Evolutionary conservation across 2,329 filamentous ascomycete species (phyloP).

Genomic region (Fusarium circinatum): DNA sequence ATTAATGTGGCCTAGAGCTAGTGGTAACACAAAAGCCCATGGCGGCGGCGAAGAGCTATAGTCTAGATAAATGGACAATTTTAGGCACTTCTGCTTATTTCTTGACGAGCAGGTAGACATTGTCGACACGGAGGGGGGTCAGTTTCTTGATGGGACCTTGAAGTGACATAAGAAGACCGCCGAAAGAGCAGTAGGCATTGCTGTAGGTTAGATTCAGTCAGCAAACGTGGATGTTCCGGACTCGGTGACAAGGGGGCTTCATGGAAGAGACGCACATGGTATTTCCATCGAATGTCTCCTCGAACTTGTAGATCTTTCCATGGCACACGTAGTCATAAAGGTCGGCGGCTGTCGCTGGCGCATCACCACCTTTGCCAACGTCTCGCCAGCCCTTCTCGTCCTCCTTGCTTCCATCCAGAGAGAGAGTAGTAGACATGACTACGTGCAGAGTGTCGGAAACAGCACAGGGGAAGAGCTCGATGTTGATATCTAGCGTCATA

Average conservation of each 20-base stretch:
- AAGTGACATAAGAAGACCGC: conserved; percentile 87
- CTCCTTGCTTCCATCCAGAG: conserved; percentile 85
- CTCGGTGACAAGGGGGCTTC: neutral
- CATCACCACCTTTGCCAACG: conserved; percentile 63
- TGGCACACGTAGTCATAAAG: conserved; percentile 90
- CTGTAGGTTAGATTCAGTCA: conserved; percentile 57
- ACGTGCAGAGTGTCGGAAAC: conserved; percentile 82
- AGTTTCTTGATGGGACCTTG: conserved; percentile 97
- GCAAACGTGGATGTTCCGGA: neutral
- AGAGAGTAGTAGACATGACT: conserved; percentile 84
- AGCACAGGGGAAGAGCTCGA: conserved; percentile 84
- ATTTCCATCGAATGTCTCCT: conserved; percentile 80
- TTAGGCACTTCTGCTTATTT: conserved; percentile 65
- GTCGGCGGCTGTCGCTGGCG: conserved; percentile 74
- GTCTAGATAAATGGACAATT: conserved; percentile 21
- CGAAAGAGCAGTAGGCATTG: conserved; percentile 94
- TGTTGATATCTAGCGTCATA: conserved; percentile 92
- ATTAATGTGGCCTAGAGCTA: conserved; percentile 38
- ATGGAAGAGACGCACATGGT: conserved; percentile 70
- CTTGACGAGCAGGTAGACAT: conserved; percentile 93
- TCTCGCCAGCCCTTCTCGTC: conserved; percentile 86
- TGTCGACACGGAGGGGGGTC: conserved; percentile 88
- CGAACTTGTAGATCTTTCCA: conserved; percentile 89
- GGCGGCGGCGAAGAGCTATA: conserved; percentile 12
- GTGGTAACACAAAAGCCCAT: conserved; percentile 20